Evolutionary conservation across 2,329 filamentous ascomycete species (phyloP).

Genomic region (Periconia sp.): DNA sequence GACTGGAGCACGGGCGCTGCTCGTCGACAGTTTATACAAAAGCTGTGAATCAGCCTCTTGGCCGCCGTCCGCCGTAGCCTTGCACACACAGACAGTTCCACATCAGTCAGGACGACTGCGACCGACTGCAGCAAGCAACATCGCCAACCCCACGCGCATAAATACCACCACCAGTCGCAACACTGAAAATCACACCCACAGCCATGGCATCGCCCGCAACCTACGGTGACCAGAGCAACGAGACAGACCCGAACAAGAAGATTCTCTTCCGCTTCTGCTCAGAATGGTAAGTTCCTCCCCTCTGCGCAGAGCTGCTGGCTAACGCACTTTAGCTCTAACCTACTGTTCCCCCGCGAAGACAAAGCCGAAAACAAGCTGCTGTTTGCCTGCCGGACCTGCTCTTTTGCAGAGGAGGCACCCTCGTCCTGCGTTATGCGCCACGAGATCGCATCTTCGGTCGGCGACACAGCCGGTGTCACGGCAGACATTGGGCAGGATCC

Average conservation of each 20-base stretch:
- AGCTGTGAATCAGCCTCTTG: no score
- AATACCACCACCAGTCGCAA: no score
- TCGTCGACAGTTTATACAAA: not conserved
- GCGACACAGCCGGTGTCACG: constrained; percentile 95
- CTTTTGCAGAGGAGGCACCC: constrained; percentile 84
- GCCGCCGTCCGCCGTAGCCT: not conserved
- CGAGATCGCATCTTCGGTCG: constrained; percentile 86
- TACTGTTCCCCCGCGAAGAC: constrained; percentile 97
- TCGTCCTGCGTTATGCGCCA: constrained; percentile 96
- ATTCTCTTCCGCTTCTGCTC: constrained; percentile 98
- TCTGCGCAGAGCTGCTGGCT: constrained; percentile 8
- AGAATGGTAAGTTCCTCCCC: constrained; percentile 71
- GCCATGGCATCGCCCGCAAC: constrained; percentile 46
- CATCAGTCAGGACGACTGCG: not conserved
- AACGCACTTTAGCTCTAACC: constrained; percentile 73
- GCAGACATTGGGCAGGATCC: constrained; percentile 97
- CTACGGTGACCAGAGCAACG: constrained; percentile 49
- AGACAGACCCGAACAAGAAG: constrained; percentile 50
- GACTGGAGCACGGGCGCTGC: not conserved
- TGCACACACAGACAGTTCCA: not conserved
- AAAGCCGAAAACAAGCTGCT: constrained; percentile 81
- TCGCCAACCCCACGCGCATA: constrained; percentile 1
- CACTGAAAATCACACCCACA: constrained; percentile 1
- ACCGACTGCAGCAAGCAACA: not conserved
- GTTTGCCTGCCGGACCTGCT: constrained; percentile 95